phyloP scores from a whole-genome alignment of 768 basidiomycete genomes.

The Suillus plorans region DNA sequence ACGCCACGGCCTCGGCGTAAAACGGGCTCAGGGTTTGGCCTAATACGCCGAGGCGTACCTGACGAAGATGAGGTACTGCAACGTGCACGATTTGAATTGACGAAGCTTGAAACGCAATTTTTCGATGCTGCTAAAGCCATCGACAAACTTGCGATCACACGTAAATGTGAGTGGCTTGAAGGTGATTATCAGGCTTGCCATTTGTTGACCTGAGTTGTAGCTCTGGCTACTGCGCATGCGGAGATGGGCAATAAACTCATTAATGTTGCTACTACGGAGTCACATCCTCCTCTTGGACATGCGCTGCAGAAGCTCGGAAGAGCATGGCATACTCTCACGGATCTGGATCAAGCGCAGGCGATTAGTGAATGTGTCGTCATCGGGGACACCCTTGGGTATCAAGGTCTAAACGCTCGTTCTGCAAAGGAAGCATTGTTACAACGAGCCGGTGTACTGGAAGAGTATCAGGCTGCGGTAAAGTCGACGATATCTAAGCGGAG shows the following conservation, averaged over 20 bases:
- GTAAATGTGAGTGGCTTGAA: constrained; percentile 59
- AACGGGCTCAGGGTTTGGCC: constrained; percentile 68
- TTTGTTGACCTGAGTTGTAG: constrained; percentile 37
- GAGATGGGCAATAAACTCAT: constrained; percentile 95
- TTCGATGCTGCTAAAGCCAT: constrained; percentile 91
- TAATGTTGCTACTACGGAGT: constrained; percentile 86
- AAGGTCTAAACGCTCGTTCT: constrained; percentile 93
- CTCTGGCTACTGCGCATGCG: constrained; percentile 71
- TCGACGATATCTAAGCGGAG: constrained; percentile 90
- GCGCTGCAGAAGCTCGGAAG: constrained; percentile 86
- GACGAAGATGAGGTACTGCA: constrained; percentile 96
- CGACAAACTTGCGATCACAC: constrained; percentile 76
- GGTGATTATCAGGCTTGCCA: neutral
- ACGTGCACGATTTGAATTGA: constrained; percentile 86
- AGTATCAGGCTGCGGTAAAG: constrained; percentile 92
- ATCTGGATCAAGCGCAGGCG: constrained; percentile 87
- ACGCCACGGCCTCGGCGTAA: constrained; percentile 75
- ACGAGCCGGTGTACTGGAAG: constrained; percentile 88
- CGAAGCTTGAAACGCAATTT: constrained; percentile 89
- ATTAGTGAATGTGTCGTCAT: constrained; percentile 94
- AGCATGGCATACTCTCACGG: constrained; percentile 83
- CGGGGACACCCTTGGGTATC: constrained; percentile 95
- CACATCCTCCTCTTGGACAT: constrained; percentile 79
- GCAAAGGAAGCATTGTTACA: constrained; percentile 93
- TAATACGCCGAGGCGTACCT: constrained; percentile 77